A percentile compares a stretch with the other conserved stretches of the same genome.
These are phyloP conservation scores for Adiantum capillusveneris DNA, from an alignment of 75 land plant genomes.

Conservation along the genomic window DNA sequence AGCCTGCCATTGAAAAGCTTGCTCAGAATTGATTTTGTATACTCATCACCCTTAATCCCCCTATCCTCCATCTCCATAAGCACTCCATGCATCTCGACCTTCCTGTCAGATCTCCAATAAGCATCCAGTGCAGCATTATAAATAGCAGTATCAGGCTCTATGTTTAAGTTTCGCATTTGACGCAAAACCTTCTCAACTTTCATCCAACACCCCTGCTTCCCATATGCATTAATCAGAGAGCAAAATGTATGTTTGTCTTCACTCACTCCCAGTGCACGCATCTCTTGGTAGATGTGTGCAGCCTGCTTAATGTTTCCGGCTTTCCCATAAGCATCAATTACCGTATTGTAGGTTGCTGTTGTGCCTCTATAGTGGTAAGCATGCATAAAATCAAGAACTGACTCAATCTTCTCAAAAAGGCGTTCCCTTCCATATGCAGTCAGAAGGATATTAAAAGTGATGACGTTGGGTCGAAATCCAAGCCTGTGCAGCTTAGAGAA, in stretches of 20 bases:
- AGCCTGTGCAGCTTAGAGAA: constrained; percentile 57
- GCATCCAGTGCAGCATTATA: constrained; percentile 83
- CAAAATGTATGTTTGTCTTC: constrained; percentile 72
- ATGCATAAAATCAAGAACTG: constrained; percentile 77
- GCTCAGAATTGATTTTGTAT: constrained; percentile 57
- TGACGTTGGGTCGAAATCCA: constrained; percentile 51
- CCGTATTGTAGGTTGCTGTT: constrained; percentile 64
- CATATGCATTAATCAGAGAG: constrained; percentile 67
- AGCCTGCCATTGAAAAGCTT: too few relatives aligned
- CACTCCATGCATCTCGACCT: constrained; percentile 54
- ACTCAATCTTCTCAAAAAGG: constrained; percentile 64
- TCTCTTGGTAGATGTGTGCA: constrained; percentile 50
- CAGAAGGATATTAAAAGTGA: constrained; percentile 72
- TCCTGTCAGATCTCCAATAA: constrained; percentile 46
- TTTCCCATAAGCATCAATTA: constrained; percentile 83
- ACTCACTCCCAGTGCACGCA: constrained; percentile 67
- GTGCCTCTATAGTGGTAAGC: constrained; percentile 63
- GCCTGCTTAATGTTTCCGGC: constrained; percentile 69
- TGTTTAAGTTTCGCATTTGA: constrained; percentile 53
- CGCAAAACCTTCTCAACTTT: constrained; percentile 53
- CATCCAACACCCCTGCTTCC: constrained; percentile 34
- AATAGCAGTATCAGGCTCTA: constrained; percentile 55
- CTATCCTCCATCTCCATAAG: constrained; percentile 54
- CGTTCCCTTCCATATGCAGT: constrained; percentile 68
- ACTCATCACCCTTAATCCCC: constrained; percentile 57